Conservation (phyloP, 495 filamentous ascomycete genomes). For the Bombardia bombarda region DNA sequence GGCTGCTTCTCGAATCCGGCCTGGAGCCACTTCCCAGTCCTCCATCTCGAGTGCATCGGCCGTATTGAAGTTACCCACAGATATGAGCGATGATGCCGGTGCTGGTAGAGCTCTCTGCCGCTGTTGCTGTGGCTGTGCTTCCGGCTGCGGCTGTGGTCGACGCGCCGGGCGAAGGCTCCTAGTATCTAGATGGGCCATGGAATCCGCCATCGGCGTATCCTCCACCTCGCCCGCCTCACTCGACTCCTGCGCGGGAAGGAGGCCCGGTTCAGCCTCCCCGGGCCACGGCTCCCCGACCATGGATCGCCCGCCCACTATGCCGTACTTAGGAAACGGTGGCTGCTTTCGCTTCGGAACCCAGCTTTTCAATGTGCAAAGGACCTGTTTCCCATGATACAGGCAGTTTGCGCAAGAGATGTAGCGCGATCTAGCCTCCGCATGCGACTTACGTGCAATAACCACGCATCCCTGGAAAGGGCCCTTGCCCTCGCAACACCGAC, state of each 20-base stretch:
- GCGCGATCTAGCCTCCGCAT: constrained; percentile 1
- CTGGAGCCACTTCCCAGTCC: constrained; percentile 20
- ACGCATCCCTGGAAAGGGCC: constrained; percentile 9
- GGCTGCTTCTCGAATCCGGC: constrained; percentile 8
- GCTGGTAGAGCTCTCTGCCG: background rate
- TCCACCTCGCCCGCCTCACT: background rate
- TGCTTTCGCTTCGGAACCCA: background rate
- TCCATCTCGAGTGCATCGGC: constrained; percentile 24
- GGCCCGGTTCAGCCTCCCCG: background rate
- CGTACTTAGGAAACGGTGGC: background rate
- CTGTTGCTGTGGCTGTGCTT: background rate
- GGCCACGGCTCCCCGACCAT: background rate
- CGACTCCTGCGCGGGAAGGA: background rate
- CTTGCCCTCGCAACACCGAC: constrained; percentile 6
- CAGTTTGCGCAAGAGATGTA: constrained; percentile 16
- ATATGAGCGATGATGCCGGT: background rate
- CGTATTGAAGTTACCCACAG: background rate
- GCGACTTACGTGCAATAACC: constrained; percentile 1
- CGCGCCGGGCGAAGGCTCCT: background rate
- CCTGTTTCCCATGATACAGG: constrained; percentile 10
- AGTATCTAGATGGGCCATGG: too few relatives aligned
- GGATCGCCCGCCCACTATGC: background rate
- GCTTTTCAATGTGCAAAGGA: constrained; percentile 1
- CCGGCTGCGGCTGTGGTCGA: too few relatives aligned
- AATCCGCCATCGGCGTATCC: background rate